These are phyloP conservation scores for Gossypium anomalum DNA, from an alignment of 345 rosid genomes.

Conservation along the genomic window DNA sequence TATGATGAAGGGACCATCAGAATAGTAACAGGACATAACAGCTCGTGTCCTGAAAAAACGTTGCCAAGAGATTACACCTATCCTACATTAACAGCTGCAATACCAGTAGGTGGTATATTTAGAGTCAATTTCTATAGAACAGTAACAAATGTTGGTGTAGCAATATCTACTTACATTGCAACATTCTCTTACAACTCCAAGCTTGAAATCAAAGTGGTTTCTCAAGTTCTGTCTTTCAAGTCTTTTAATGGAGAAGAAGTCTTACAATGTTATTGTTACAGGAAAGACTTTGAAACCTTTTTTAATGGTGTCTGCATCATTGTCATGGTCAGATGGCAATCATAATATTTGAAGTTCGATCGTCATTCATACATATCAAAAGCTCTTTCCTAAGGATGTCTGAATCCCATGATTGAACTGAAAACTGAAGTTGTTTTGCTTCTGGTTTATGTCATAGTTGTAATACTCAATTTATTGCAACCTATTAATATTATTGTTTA, in stretches of 20 bases:
- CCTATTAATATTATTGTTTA: neutral
- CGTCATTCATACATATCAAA: neutral
- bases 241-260: constrained; percentile 11
- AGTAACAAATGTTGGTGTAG: no score
- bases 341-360: constrained; percentile 1
- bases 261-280: constrained; percentile 15
- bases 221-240: no score
- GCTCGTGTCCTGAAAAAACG: no score
- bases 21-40: no score
- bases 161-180: neutral
- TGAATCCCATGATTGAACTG: neutral
- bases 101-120: no score
- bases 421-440: neutral
- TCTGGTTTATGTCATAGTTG: no score
- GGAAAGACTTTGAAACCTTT: neutral
- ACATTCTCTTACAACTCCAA: neutral
- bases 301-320: neutral
- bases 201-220: neutral
- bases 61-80: no score
- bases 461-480: neutral
- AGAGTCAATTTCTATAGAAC: no score
- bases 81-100: no score
- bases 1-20: no score
- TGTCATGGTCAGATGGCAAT: neutral
- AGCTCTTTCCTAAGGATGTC: neutral